phyloP scores from a whole-genome alignment of 108 stramenopile species.

The Skeletonema potamos region DNA sequence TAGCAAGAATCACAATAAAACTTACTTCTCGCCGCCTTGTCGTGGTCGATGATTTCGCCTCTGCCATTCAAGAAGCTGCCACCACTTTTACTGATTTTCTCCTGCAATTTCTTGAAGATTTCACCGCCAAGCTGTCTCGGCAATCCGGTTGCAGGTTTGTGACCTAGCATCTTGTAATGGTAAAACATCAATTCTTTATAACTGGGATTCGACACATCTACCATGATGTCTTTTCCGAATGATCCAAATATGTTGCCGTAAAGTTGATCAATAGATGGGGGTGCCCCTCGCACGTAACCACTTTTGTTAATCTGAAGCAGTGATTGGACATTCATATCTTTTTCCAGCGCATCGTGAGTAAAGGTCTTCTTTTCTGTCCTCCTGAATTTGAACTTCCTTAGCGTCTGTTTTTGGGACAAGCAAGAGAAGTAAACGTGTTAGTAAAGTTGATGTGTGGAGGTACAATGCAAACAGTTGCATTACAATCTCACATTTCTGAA shows the following conservation, averaged over 20 bases:
- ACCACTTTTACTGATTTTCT: background rate
- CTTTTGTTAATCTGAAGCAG: background rate
- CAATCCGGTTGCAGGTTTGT: background rate
- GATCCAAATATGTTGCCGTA: background rate
- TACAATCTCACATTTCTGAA: background rate
- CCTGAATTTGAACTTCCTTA: background rate
- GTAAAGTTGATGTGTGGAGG: background rate
- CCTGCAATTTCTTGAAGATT: background rate
- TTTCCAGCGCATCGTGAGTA: background rate
- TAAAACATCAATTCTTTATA: slow-evolving; percentile 1
- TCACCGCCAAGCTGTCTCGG: background rate
- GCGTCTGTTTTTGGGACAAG: background rate
- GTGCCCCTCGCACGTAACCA: background rate
- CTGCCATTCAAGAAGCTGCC: background rate
- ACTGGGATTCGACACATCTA: background rate
- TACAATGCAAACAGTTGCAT: background rate
- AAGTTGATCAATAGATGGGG: background rate
- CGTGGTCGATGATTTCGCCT: background rate
- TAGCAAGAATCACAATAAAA: background rate
- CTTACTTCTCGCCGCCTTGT: background rate
- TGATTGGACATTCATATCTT: background rate
- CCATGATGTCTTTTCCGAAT: background rate
- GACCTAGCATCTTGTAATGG: background rate
- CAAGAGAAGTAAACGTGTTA: background rate
- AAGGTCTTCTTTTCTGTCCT: background rate